phyloP scores from a whole-genome alignment of 1,139 yeast species.

The Meyerozyma carpophila region DNA sequence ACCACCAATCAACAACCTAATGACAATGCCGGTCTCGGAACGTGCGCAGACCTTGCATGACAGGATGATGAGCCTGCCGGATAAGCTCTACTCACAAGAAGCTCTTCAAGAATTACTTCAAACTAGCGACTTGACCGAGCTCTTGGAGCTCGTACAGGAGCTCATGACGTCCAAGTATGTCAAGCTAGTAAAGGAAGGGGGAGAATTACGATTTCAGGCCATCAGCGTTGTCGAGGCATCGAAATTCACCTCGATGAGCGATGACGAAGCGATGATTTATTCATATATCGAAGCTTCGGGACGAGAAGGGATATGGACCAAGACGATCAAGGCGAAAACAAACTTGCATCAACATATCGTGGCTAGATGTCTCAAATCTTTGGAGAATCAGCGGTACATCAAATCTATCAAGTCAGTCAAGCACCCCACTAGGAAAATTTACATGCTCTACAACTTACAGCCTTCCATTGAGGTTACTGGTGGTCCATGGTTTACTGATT shows the following conservation, averaged over 20 bases:
- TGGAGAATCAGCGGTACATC: slow-evolving; percentile 81
- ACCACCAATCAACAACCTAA: background rate
- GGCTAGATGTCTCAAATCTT: slow-evolving; percentile 71
- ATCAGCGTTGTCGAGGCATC: slow-evolving; percentile 62
- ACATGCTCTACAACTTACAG: slow-evolving; percentile 88
- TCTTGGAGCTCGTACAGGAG: slow-evolving; percentile 61
- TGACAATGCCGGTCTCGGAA: slow-evolving; percentile 25
- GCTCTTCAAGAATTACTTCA: slow-evolving; percentile 47
- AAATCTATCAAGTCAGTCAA: slow-evolving; percentile 90
- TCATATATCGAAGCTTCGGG: slow-evolving; percentile 89
- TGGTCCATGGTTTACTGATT: slow-evolving; percentile 98
- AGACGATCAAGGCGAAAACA: slow-evolving; percentile 84
- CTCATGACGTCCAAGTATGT: slow-evolving; percentile 60
- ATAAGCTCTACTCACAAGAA: slow-evolving; percentile 50
- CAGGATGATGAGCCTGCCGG: slow-evolving; percentile 49
- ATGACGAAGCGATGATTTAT: slow-evolving; percentile 90
- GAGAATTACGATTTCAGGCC: slow-evolving; percentile 68
- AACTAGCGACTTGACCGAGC: slow-evolving; percentile 33
- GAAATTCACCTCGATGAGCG: slow-evolving; percentile 67
- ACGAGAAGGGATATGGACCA: slow-evolving; percentile 95
- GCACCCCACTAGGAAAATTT: slow-evolving; percentile 93
- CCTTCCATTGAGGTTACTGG: slow-evolving; percentile 97
- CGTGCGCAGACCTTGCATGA: slow-evolving; percentile 53
- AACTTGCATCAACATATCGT: slow-evolving; percentile 93
- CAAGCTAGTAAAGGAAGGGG: slow-evolving; percentile 62